Conservation (phyloP, 441 rosid genomes). For the Populus hybrid region DNA sequence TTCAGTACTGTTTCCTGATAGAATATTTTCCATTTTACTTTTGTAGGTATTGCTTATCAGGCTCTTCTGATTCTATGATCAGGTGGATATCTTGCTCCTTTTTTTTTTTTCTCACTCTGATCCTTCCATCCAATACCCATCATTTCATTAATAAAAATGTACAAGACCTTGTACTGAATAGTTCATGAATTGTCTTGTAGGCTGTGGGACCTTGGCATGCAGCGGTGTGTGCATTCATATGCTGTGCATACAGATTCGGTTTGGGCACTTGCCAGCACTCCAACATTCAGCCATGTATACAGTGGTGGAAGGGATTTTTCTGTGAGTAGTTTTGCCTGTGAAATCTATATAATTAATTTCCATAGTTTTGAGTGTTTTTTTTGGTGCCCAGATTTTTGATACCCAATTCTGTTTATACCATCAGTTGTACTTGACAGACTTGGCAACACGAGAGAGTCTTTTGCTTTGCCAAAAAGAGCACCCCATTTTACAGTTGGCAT, state of each 20-base stretch:
- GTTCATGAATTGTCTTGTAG: constrained; percentile 36
- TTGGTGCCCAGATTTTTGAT: constrained; percentile 16
- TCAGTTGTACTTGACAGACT: constrained; percentile 97
- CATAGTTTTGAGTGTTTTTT: background rate
- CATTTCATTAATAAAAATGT: constrained; percentile 2
- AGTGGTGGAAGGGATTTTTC: constrained; percentile 99
- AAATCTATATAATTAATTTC: background rate
- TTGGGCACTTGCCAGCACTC: constrained; percentile 98
- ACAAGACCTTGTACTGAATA: constrained; percentile 21
- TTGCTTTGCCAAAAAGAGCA: constrained; percentile 90
- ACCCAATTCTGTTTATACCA: constrained; percentile 20
- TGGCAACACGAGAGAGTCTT: constrained; percentile 89
- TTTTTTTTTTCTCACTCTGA: background rate
- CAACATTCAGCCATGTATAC: constrained; percentile 91
- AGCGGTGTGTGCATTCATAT: constrained; percentile 96
- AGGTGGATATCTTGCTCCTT: constrained; percentile 41
- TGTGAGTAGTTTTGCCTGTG: constrained; percentile 51
- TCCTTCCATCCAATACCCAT: background rate
- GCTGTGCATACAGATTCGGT: constrained; percentile 99
- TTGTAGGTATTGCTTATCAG: constrained; percentile 95
- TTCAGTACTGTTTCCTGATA: background rate
- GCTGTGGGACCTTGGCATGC: constrained; percentile 99
- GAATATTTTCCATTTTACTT: constrained; percentile 17
- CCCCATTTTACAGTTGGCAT: constrained; percentile 82
- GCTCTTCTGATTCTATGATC: constrained; percentile 99